Base-by-base conservation (phyloP, 2,329 filamentous ascomycete species). In the Kalmusia sp. region DNA sequence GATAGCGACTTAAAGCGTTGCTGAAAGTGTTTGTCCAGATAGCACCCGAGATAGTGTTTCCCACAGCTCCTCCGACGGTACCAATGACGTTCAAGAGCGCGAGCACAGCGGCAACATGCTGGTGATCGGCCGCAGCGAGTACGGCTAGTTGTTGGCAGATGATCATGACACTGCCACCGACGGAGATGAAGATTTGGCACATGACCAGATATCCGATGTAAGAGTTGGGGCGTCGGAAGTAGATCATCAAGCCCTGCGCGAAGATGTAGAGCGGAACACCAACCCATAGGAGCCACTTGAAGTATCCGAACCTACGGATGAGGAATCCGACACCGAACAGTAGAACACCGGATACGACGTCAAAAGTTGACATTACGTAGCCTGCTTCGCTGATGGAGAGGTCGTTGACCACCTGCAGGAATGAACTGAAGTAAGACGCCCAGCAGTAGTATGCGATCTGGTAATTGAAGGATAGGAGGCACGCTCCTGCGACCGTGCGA, bases 1-100 rank as follows among this genome's bases (percentile, higher is more conserved):
- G 74, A 25, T 58, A 51, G 31, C 52, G 47, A 2, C 21, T 58
- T 21, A 87, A 73, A 22, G 79, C 78, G 15, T 76, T 68, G 4
- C 79, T 79, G 52, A 89, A 81, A 1, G 80, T 79, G 49, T 79
- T 76, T 0, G 82, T 84, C 86, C 86, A 90, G 54, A 90, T 84
- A 2, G 85, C 84, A 0, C 80, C 81, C 0, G 86, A 81, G 34
- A 90, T 78, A 1, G 86, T 80, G 31, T 51, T 57, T 3, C 73
- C 73, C 14, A 74, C 65, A 3, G 69, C 70, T 25, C 64, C 63
- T 21, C 73, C 87, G 54, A 89, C 80, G 55, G 80, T 82, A 58
- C 82, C 78, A 38, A 85, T 83, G 30, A 89, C 80, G 17, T 82
- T 78, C 40, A 86, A 77, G 54, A 89, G 76, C 6, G 64, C 65